Evolutionary conservation across 1,284 basidiomycete species (phyloP).

Genomic region (Ustilago cynodontis): DNA sequence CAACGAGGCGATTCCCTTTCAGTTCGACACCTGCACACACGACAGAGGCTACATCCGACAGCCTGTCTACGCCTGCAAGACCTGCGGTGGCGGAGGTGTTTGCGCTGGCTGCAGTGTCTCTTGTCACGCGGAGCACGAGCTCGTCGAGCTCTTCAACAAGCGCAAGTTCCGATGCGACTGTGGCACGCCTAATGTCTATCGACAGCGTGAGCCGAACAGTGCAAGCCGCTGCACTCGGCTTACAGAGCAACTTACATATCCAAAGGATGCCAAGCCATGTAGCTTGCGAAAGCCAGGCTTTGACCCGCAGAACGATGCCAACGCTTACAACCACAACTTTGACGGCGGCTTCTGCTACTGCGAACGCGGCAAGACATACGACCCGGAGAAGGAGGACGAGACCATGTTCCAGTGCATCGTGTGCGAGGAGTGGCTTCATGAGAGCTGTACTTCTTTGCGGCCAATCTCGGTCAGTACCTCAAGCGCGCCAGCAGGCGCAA

Average conservation of each 20-base stretch:
- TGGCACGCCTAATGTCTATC: slow-evolving; percentile 60
- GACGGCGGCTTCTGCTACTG: slow-evolving; percentile 71
- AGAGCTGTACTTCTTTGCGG: slow-evolving; percentile 65
- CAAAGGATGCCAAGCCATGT: slow-evolving; percentile 49
- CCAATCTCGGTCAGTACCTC: background rate
- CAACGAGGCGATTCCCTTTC: slow-evolving; percentile 69
- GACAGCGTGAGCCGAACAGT: slow-evolving; percentile 35
- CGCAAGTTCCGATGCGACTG: slow-evolving; percentile 69
- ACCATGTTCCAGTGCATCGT: slow-evolving; percentile 71
- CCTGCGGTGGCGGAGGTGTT: slow-evolving; percentile 69
- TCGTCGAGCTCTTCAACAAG: slow-evolving; percentile 69
- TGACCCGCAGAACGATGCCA: slow-evolving; percentile 62
- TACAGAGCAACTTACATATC: slow-evolving; percentile 38
- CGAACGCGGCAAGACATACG: slow-evolving; percentile 67
- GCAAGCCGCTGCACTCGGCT: slow-evolving; percentile 12
- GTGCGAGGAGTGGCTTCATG: slow-evolving; percentile 72
- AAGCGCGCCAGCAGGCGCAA: background rate
- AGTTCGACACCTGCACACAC: slow-evolving; percentile 70
- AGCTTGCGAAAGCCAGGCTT: slow-evolving; percentile 53
- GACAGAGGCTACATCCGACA: slow-evolving; percentile 69
- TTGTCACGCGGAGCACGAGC: slow-evolving; percentile 70
- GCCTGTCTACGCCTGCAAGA: slow-evolving; percentile 69
- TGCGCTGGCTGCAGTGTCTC: slow-evolving; percentile 70
- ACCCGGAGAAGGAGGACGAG: slow-evolving; percentile 70
- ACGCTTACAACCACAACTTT: slow-evolving; percentile 69